Percentiles rank a stretch among this genome's conserved stretches.
Evolutionary conservation across 2,329 filamentous ascomycete species (phyloP).

Genomic region (Aspergillus chevalieri): DNA sequence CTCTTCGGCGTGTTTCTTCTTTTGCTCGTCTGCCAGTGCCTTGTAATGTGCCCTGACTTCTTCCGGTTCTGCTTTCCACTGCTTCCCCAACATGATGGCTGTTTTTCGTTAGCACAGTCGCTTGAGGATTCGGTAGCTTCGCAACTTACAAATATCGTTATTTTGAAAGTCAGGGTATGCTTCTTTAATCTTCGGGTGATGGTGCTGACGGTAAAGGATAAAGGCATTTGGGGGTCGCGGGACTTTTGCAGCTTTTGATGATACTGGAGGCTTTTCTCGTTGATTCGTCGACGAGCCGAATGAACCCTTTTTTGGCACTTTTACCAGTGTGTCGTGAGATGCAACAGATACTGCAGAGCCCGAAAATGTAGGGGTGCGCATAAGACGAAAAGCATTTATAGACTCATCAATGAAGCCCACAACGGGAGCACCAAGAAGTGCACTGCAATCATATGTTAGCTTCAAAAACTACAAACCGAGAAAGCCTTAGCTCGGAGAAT

Average conservation of each 20-base stretch:
- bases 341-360: slow-evolving; percentile 17
- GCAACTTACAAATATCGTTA: slow-evolving; percentile 40
- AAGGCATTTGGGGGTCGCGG: slow-evolving; percentile 43
- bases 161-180: slow-evolving; percentile 37
- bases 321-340: slow-evolving; percentile 14
- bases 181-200: slow-evolving; percentile 33
- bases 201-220: slow-evolving; percentile 41
- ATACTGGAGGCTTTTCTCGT: slow-evolving; percentile 1
- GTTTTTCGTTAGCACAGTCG: slow-evolving; percentile 10
- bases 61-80: slow-evolving; percentile 36
- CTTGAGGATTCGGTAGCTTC: neutral
- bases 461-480: neutral
- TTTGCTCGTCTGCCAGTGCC: slow-evolving; percentile 32
- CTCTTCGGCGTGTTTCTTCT: slow-evolving; percentile 33
- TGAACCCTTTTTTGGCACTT: slow-evolving; percentile 4
- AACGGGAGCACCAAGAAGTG: slow-evolving; percentile 20
- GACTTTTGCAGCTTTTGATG: slow-evolving; percentile 27
- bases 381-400: slow-evolving; percentile 25
- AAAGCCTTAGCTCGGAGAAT: neutral
- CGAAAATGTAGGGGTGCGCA: slow-evolving; percentile 20
- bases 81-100: slow-evolving; percentile 38
- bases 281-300: slow-evolving; percentile 2
- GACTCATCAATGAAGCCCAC: slow-evolving; percentile 22
- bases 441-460: slow-evolving; percentile 14
- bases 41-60: slow-evolving; percentile 34